Base-by-base conservation (phyloP, 2,329 filamentous ascomycete genomes). In the Dendryphion nanum region DNA sequence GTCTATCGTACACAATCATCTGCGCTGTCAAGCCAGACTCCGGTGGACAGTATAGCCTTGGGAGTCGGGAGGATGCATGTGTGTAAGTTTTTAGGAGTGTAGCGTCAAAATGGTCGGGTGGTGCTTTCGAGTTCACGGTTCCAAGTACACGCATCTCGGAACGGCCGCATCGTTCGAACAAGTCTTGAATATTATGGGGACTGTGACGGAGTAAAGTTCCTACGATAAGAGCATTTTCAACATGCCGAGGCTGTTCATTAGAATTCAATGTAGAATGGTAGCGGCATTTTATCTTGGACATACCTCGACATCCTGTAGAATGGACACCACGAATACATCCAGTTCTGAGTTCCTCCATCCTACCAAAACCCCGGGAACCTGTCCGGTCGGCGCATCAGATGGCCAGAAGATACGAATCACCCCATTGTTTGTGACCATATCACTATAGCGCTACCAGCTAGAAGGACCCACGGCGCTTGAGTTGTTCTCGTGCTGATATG, bases 381-480 rank as follows among this genome's bases (percentile, higher is more conserved):
- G 77, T 59, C 88, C 82, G 70, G 77, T 78, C 37, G 81, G 79
- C 60, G 91, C 81, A 71, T 95, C 90, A 59, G 86, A 86, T 58
- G 93, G 94, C 93, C 93, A 98, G 74, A 98, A 97, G 73, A 98
- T 83, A 75, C 93, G 89, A 83, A 97, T 89, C 74, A 97, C 76
- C 61, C 87, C 90, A 87, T 93, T 78, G 57, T 72, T 72, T 69
- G 74, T 72, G 66, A 79, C 73, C 79, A 83, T 83, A 66, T 75
- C 81, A 74, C 70, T 77, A 80, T 77, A 55, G 56, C 72, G 68
- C 57, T 51, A 60, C 53, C 52, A 51, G 47, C 77, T 79, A 97
- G 69, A 98, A 97, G 43, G 93, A 98, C 53, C 93, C 93, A 67
- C 93, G 82, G 57, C 93, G 85, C 69, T 89, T 84, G 55, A 98